Percentiles rank a stretch among this genome's conserved stretches.
phyloP scores from a whole-genome alignment of 2,329 filamentous ascomycete species.

The Aspergillus ustus region DNA sequence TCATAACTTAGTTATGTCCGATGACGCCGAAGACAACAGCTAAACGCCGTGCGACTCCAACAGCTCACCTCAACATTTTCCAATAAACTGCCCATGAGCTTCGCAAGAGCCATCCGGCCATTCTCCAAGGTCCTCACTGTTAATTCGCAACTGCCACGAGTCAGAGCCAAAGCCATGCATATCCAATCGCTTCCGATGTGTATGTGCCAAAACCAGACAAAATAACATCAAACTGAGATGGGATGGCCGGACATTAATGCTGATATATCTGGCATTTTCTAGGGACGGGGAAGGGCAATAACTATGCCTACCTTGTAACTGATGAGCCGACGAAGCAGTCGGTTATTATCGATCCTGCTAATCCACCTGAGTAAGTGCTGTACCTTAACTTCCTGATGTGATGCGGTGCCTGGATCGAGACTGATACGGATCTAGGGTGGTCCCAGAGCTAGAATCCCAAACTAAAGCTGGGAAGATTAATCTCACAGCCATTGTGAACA shows the following conservation, averaged over 20 bases:
- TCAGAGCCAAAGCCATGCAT: conserved; percentile 51
- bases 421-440: conserved; percentile 53
- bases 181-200: conserved; percentile 60
- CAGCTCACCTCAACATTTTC: background rate
- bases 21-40: background rate
- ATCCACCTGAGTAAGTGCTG: conserved; percentile 53
- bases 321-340: conserved; percentile 56
- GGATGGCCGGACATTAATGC: too few species aligned
- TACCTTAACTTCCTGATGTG: too few species aligned
- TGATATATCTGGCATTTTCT: background rate
- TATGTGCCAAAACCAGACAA: conserved; percentile 33
- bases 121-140: conserved; percentile 19
- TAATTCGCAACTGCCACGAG: conserved; percentile 15
- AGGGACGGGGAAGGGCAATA: conserved; percentile 51
- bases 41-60: background rate
- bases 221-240: background rate
- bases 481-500: conserved; percentile 89
- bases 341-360: conserved; percentile 57
- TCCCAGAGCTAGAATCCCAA: conserved; percentile 72
- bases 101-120: conserved; percentile 31
- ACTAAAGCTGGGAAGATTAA: conserved; percentile 75
- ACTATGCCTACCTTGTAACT: conserved; percentile 58
- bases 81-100: conserved; percentile 33
- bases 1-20: background rate
- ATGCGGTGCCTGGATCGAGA: background rate